Percentiles rank a stretch among this genome's conserved stretches.
phyloP scores from a whole-genome alignment of 2,329 filamentous ascomycete genomes.

The Diaporthe eres region DNA sequence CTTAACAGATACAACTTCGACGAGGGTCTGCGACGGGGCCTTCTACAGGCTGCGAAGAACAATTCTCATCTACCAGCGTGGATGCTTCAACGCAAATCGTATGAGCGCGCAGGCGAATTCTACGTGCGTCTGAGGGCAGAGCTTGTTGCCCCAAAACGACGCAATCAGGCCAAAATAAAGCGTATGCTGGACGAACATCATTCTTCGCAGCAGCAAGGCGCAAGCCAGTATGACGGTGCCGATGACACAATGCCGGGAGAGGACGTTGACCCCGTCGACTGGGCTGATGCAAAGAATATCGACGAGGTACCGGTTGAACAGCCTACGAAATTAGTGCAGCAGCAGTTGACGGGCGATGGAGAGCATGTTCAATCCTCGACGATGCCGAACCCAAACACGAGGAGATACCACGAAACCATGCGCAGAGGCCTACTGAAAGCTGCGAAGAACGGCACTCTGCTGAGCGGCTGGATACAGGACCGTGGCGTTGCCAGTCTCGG shows the following conservation, averaged over 20 bases:
- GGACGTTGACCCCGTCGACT: neutral
- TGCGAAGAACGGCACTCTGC: neutral
- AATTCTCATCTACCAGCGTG: constrained; percentile 11
- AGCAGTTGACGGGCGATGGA: neutral
- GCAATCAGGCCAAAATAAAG: constrained; percentile 17
- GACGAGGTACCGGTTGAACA: neutral
- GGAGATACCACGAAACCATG: neutral
- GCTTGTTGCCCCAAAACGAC: neutral
- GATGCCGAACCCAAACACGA: neutral
- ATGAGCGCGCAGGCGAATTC: constrained; percentile 7
- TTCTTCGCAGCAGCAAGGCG: constrained; percentile 1
- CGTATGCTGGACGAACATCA: constrained; percentile 21
- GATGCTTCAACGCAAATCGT: constrained; percentile 11
- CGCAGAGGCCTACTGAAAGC: constrained; percentile 13
- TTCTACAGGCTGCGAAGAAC: constrained; percentile 6
- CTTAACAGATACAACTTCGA: neutral
- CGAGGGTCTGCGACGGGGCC: neutral
- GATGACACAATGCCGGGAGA: neutral
- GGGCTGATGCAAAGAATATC: neutral
- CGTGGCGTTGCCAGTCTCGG: neutral
- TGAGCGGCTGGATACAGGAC: neutral
- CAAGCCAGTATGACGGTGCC: neutral
- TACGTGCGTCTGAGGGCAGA: constrained; percentile 9
- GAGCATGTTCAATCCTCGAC: neutral
- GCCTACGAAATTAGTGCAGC: neutral